phyloP scores from a whole-genome alignment of 139 green algal species.

The Chlorella sp. region DNA sequence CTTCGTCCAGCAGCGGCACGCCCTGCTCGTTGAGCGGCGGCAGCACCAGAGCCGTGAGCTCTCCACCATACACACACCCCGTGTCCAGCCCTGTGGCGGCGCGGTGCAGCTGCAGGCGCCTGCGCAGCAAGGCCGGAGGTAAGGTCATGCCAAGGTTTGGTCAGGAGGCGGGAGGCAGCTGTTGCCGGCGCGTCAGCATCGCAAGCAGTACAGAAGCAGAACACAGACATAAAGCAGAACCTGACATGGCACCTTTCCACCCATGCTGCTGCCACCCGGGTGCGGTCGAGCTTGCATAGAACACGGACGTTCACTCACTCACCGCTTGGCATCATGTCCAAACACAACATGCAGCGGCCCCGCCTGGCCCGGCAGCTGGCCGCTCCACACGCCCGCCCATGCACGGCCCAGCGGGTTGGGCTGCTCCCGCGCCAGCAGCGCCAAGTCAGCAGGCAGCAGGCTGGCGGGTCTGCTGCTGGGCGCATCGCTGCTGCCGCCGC shows the following conservation, averaged over 20 bases:
- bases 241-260: too few relatives aligned
- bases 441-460: background rate
- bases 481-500: background rate
- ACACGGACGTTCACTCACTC: too few relatives aligned
- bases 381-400: constrained; percentile 57
- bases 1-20: background rate
- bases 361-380: background rate
- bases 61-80: constrained; percentile 77
- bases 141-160: too few relatives aligned
- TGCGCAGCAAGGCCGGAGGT: too few relatives aligned
- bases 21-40: constrained; percentile 20
- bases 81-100: constrained; percentile 61
- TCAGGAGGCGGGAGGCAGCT: too few relatives aligned
- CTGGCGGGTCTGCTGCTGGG: too few relatives aligned
- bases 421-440: background rate
- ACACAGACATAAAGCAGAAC: too few relatives aligned
- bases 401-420: constrained; percentile 26
- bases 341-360: constrained; percentile 78
- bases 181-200: too few relatives aligned
- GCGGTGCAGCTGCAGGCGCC: background rate
- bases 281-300: too few relatives aligned
- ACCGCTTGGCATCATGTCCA: constrained; percentile 68
- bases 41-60: constrained; percentile 73
- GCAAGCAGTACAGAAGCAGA: too few relatives aligned
- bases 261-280: too few relatives aligned